These are phyloP conservation scores for Coemansia sp. DNA, from an alignment of 192 early-diverging fungal species.

Conservation along the genomic window DNA sequence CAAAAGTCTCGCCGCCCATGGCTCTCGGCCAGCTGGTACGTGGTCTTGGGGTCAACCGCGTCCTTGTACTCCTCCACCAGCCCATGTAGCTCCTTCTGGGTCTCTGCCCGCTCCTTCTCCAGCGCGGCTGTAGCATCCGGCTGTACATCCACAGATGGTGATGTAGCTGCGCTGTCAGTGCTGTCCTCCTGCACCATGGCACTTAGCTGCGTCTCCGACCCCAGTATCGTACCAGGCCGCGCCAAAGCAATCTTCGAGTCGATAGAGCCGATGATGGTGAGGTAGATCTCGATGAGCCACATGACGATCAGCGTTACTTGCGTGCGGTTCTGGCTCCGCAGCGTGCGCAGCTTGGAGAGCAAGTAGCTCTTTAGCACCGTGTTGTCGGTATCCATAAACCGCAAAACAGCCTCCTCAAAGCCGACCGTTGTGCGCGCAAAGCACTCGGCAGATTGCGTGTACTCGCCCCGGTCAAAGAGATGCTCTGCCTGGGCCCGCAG, in stretches of 20 bases:
- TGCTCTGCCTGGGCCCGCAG: slow-evolving; percentile 82
- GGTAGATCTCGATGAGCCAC: slow-evolving; percentile 87
- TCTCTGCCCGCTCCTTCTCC: slow-evolving; percentile 54
- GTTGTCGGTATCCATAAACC: slow-evolving; percentile 66
- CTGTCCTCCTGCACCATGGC: too few species aligned
- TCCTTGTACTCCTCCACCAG: slow-evolving; percentile 67
- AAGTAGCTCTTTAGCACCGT: slow-evolving; percentile 76
- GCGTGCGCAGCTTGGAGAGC: slow-evolving; percentile 61
- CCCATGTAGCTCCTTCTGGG: slow-evolving; percentile 64
- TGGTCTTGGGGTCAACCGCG: slow-evolving; percentile 60
- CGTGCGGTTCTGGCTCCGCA: slow-evolving; percentile 67
- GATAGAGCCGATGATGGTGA: slow-evolving; percentile 66
- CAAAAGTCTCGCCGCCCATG: slow-evolving; percentile 81
- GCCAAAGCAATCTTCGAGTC: slow-evolving; percentile 51
- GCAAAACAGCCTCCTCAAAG: slow-evolving; percentile 90
- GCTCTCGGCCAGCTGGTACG: slow-evolving; percentile 75
- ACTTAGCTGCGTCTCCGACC: background rate
- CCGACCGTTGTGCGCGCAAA: slow-evolving; percentile 72
- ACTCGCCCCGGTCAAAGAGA: slow-evolving; percentile 70
- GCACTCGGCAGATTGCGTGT: slow-evolving; percentile 71
- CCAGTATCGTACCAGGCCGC: background rate
- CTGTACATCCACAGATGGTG: too few species aligned
- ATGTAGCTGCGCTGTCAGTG: too few species aligned
- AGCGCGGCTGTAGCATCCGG: background rate
- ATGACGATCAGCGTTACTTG: slow-evolving; percentile 76